Evolutionary conservation across 345 rosid genomes (phyloP).

Genomic region (Orychophragmus violaceus): DNA sequence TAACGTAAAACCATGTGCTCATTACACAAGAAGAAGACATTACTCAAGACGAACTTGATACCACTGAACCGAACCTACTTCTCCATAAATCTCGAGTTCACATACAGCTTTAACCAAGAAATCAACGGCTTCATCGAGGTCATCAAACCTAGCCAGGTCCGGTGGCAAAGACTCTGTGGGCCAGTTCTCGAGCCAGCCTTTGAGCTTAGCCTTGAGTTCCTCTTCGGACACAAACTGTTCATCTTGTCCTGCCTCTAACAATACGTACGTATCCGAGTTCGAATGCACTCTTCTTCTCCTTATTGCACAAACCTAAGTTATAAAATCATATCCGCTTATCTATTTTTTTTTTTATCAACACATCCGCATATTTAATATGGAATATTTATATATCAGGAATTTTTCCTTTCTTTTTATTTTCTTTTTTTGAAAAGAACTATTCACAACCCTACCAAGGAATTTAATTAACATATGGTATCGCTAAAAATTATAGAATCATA

Average conservation of each 20-base stretch:
- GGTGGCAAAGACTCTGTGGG: slow-evolving; percentile 57
- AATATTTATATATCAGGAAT: background rate
- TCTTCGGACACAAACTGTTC: slow-evolving; percentile 74
- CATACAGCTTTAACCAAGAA: slow-evolving; percentile 64
- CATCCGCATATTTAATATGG: background rate
- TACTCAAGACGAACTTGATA: slow-evolving; percentile 72
- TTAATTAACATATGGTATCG: background rate
- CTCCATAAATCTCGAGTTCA: slow-evolving; percentile 77
- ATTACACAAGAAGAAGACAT: background rate
- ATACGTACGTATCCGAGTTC: slow-evolving; percentile 60
- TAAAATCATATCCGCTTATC: background rate
- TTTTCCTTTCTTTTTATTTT: background rate
- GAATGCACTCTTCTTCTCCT: slow-evolving; percentile 56
- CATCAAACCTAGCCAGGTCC: slow-evolving; percentile 65
- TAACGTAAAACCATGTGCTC: background rate
- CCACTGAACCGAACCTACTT: slow-evolving; percentile 81
- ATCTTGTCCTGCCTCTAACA: slow-evolving; percentile 73
- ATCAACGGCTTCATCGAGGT: slow-evolving; percentile 62
- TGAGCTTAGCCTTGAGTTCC: slow-evolving; percentile 60
- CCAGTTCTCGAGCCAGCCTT: slow-evolving; percentile 71
- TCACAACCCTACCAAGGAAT: background rate
- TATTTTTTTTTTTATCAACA: no score
- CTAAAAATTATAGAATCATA: background rate
- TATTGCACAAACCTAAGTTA: slow-evolving; percentile 35
- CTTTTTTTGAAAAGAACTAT: background rate